Conservation (phyloP, 2,329 filamentous ascomycete genomes). For the Trichoderma hamatum region DNA sequence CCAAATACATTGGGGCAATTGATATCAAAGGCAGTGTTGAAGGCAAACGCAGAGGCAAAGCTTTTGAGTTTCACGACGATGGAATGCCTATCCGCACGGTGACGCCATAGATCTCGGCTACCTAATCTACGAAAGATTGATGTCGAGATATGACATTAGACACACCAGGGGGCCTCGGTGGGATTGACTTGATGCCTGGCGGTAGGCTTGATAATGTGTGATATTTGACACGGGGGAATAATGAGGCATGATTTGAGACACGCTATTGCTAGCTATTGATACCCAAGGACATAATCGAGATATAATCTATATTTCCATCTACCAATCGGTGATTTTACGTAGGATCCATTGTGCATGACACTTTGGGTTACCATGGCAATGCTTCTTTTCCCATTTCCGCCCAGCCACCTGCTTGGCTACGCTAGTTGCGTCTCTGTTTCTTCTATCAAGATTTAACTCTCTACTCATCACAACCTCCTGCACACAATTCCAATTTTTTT, state of each 20-base stretch:
- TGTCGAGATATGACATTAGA: neutral
- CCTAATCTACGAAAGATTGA: neutral
- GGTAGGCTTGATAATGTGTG: neutral
- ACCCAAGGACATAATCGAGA: neutral
- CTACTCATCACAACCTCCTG: too few relatives aligned
- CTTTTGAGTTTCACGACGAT: conserved; percentile 18
- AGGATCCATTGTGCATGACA: neutral
- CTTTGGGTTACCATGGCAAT: too few relatives aligned
- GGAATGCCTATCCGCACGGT: conserved; percentile 18
- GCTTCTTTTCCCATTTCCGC: too few relatives aligned
- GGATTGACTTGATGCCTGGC: neutral
- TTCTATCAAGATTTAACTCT: too few relatives aligned
- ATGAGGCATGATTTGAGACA: neutral
- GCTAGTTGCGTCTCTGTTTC: too few relatives aligned
- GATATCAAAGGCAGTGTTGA: neutral
- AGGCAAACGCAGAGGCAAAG: neutral
- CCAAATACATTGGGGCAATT: conserved; percentile 3
- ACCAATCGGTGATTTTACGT: neutral
- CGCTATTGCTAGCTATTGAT: neutral
- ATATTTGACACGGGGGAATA: neutral
- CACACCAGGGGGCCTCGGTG: too few relatives aligned
- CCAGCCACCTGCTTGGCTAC: too few relatives aligned
- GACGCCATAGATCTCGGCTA: neutral
- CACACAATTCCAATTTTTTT: too few relatives aligned
- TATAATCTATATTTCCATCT: neutral